Evolutionary conservation across 352 stramenopile genomes (phyloP), one percentile per base, ranked within the genome.

Genomic region (Pythium dissimile): DNA sequence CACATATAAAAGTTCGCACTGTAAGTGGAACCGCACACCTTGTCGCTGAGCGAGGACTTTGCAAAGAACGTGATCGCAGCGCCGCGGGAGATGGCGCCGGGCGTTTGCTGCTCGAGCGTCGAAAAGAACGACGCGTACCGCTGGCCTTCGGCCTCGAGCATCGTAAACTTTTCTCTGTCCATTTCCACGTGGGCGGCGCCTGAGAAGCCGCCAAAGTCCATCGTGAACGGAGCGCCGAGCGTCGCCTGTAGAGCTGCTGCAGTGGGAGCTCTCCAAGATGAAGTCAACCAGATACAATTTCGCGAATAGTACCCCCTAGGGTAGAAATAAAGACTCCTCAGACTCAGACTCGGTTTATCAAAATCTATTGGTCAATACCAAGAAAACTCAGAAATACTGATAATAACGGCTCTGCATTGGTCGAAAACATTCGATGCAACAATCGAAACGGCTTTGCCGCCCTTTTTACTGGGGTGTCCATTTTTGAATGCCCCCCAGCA

Each of bases 51-150:
- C 24, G 54, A 49, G 30, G 77, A 87, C 62, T 85, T 84, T 65
- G 59, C 47, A 62, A 78, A 89, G 52, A 89, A 89, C 30, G 49
- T 60, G n/a, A 82, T 42, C 11, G 66, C 79, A 4, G 57, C 60
- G 30, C 66, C 65, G 1, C 67, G 66, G 34, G 62, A 28, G n/a
- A 68, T 42, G n/a, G 48, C 37, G 10, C 59, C 45, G 8, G 48
- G 49, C 28, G 57, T 51, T 5, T 34, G 39, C 54, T 65, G 44
- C 31, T 76, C 64, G 12, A 89, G 69, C 41, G 80, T 73, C 30
- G 62, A 47, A 59, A 86, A 89, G 69, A 89, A 89, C 23, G 59
- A 65, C 38, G 68, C 57, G 59, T 89, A 89, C 34, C 79, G 77
- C 59, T 37, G 56, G n/a, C 47, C 50, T 58, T 89, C 79, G 2